phyloP scores from a whole-genome alignment of 2,329 filamentous ascomycete genomes.

The Penicillium brasilianum region DNA sequence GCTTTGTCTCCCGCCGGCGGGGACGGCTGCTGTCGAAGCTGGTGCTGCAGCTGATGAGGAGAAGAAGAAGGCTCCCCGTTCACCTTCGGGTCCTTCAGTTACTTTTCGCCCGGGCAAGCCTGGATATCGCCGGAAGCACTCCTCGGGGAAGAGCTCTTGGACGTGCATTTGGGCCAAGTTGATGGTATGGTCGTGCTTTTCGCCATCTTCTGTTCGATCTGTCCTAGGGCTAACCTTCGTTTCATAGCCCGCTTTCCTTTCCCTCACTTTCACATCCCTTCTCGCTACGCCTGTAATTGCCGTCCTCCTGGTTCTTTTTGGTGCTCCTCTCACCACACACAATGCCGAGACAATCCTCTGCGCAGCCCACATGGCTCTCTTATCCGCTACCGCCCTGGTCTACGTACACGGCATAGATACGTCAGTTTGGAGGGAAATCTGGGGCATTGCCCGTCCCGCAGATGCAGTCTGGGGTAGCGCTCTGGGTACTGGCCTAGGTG shows the following conservation, averaged over 20 bases:
- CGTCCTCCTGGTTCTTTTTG: conserved; percentile 79
- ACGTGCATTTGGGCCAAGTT: conserved; percentile 30
- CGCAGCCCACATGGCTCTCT: conserved; percentile 78
- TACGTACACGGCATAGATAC: conserved; percentile 83
- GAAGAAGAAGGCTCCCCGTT: conserved; percentile 27
- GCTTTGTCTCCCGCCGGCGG: conserved; percentile 63
- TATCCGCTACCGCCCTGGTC: conserved; percentile 78
- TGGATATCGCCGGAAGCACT: conserved; percentile 31
- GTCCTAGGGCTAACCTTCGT: conserved; percentile 1
- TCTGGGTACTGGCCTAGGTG: conserved; percentile 77
- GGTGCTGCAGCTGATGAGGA: conserved; percentile 19
- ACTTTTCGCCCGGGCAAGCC: conserved; percentile 27
- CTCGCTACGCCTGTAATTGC: conserved; percentile 63
- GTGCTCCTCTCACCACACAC: conserved; percentile 86
- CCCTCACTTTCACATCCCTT: conserved; percentile 60
- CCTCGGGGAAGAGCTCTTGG: conserved; percentile 24
- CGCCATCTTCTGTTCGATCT: neutral
- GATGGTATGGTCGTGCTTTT: conserved; percentile 29
- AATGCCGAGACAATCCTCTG: conserved; percentile 77
- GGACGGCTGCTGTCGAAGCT: conserved; percentile 33
- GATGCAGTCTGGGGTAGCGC: conserved; percentile 85
- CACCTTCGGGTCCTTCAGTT: conserved; percentile 11
- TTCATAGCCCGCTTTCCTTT: conserved; percentile 70
- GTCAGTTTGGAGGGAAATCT: conserved; percentile 70
- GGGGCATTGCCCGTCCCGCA: conserved; percentile 71